phyloP scores from a whole-genome alignment of 2,329 filamentous ascomycete species.

The Phyllachora maydis region DNA sequence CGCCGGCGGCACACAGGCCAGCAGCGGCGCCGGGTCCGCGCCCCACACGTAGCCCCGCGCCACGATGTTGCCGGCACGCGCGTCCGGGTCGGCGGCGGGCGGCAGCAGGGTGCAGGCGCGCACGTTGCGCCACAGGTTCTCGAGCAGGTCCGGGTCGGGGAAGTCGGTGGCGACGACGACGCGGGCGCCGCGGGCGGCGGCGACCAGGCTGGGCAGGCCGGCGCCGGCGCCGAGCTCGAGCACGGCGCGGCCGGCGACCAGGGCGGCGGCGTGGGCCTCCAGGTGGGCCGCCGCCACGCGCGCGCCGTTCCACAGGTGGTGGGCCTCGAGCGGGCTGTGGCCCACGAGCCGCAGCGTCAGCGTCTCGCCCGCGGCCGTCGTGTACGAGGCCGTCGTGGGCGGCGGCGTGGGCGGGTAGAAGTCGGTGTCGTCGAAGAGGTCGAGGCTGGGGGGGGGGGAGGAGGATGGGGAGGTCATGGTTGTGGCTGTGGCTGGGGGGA shows the following conservation, averaged over 20 bases:
- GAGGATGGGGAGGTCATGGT: too few species aligned
- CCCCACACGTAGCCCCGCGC: conserved; percentile 76
- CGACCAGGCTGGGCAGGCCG: conserved; percentile 64
- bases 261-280: conserved; percentile 42
- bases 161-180: conserved; percentile 73
- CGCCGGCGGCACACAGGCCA: conserved; percentile 28
- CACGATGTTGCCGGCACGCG: conserved; percentile 17
- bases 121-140: conserved; percentile 63
- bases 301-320: conserved; percentile 81
- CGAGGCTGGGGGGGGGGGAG: too few species aligned
- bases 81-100: conserved; percentile 15
- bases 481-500: too few species aligned
- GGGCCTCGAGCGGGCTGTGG: conserved; percentile 74
- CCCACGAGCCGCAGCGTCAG: conserved; percentile 65
- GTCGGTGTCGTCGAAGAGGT: conserved; percentile 59
- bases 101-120: conserved; percentile 24
- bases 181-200: conserved; percentile 48
- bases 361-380: conserved; percentile 40
- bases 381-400: conserved; percentile 53
- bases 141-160: conserved; percentile 65
- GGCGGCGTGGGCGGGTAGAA: conserved; percentile 63
- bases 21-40: conserved; percentile 33
- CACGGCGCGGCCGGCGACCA: conserved; percentile 48
- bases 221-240: conserved; percentile 81
- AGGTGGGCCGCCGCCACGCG: conserved; percentile 61